Percentiles rank a stretch among this genome's conserved stretches.
Conservation (phyloP, 108 stramenopile species). For the Asterionellopsis glacialis region DNA sequence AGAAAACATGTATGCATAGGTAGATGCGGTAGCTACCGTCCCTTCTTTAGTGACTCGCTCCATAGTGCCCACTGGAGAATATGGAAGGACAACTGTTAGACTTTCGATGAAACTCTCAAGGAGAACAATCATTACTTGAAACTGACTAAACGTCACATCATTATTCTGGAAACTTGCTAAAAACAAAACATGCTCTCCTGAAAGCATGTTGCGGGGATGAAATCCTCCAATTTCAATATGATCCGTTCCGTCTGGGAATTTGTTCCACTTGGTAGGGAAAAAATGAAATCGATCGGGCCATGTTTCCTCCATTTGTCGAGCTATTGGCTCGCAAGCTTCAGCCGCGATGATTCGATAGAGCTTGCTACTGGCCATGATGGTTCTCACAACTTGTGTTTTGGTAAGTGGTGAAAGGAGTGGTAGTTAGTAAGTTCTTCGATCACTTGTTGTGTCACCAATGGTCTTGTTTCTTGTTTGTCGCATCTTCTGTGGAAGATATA, state of each 20-base stretch:
- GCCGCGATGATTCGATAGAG: slow-evolving; percentile 55
- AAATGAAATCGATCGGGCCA: slow-evolving; percentile 74
- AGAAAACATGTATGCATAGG: slow-evolving; percentile 85
- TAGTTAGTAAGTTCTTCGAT: too few species aligned
- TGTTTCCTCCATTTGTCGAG: slow-evolving; percentile 26
- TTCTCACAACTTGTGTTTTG: too few species aligned
- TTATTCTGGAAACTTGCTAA: slow-evolving; percentile 86
- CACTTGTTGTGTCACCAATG: too few species aligned
- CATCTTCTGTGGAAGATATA: too few species aligned
- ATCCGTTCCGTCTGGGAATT: slow-evolving; percentile 86
- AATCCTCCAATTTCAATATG: slow-evolving; percentile 79
- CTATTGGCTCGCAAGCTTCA: slow-evolving; percentile 38
- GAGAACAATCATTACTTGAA: slow-evolving; percentile 85
- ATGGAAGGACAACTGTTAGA: slow-evolving; percentile 84
- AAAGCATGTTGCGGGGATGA: slow-evolving; percentile 62
- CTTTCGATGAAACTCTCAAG: slow-evolving; percentile 74
- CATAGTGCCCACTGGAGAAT: slow-evolving; percentile 82
- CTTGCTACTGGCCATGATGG: too few species aligned
- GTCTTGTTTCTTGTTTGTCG: too few species aligned
- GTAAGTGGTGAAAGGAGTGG: too few species aligned
- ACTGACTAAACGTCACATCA: slow-evolving; percentile 87
- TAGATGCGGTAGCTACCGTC: slow-evolving; percentile 86
- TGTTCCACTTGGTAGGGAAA: slow-evolving; percentile 73
- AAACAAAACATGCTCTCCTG: slow-evolving; percentile 83
- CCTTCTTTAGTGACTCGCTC: slow-evolving; percentile 80